Evolutionary conservation across 176 grass and related monocot species (phyloP), one percentile per base, ranked within the genome.

Genomic region (Zoysia pacifica): DNA sequence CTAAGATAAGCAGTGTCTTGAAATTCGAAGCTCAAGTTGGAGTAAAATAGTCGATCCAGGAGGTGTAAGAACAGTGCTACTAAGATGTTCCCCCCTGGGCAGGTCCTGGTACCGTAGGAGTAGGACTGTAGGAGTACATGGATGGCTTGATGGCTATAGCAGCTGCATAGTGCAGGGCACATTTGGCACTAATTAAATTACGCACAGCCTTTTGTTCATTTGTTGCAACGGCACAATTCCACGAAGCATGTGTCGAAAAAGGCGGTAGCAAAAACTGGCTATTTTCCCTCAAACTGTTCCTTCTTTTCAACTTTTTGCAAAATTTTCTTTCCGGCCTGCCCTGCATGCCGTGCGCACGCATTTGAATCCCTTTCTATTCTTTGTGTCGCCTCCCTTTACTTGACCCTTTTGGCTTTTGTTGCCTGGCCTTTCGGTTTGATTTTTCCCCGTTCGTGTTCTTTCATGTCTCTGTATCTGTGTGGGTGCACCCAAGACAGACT

Each of bases 331-430:
- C 5, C 28, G 28, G 28, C 28, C 28, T 28, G 28, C 28, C 48
- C 58, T 82, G 39, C 37, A 38, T 38, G 35, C 56, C 67, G 72
- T 72, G 82, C 46, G 77, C 50, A 58, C 46, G 77, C 50, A 58
- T 76, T 77, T 78, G 77, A 81, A 48, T 37, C 66, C 55, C 75
- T 82, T 76, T 87, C 3, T 58, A 19, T 19, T 74, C 48, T 71
- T 20, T 55, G 56, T 0, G 28, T 28, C 28, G 28, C 53, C 39
- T 4, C 51, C 47, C 76, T 84, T 84, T 56, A 67, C 76, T 13
- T 73, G 58, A 36, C 36, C 79, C 88, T 72, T 84, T 87, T 15
- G 65, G 74, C 79, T 89, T 87, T 84, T 87, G 56, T 62, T 68
- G 38, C 69, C 63, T 82, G 78, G 37, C 85, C 76, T 75, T 81